A percentile compares a stretch with the other conserved stretches of the same genome.
Conservation (phyloP, 306 rosid genomes). For the Mucuna pruriens region DNA sequence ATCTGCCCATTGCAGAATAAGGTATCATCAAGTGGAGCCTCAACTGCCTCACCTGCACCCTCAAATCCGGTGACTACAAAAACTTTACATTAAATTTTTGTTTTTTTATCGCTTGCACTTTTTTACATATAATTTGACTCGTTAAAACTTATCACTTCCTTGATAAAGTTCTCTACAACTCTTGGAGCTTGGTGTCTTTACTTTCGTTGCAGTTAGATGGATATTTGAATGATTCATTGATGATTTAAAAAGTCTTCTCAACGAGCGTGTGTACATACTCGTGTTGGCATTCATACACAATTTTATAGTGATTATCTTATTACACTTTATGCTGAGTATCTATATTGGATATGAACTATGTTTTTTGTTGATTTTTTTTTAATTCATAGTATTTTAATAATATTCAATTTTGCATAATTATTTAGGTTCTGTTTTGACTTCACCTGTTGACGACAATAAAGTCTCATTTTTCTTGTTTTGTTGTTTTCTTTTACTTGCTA, state of each 20-base stretch:
- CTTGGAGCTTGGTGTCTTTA: background rate
- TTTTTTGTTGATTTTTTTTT: background rate
- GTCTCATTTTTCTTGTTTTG: background rate
- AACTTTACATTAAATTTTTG: background rate
- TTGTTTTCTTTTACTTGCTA: conserved; percentile 19
- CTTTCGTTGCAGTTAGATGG: conserved; percentile 9
- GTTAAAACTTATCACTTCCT: background rate
- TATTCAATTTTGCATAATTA: background rate
- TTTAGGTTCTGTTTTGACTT: conserved; percentile 5
- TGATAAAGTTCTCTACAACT: conserved; percentile 4
- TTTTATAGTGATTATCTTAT: background rate
- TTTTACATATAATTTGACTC: background rate
- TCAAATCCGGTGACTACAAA: conserved; percentile 29
- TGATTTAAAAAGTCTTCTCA: conserved; percentile 17
- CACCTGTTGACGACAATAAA: background rate
- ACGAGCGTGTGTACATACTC: background rate
- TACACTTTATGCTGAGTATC: conserved; percentile 15
- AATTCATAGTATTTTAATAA: background rate
- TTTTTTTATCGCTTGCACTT: background rate
- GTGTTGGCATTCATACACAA: background rate
- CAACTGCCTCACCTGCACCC: conserved; percentile 40
- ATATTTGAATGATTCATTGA: conserved; percentile 14
- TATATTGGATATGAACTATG: background rate
- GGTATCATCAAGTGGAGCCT: conserved; percentile 38
- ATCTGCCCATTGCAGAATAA: conserved; percentile 38